phyloP scores from a whole-genome alignment of 2,329 filamentous ascomycete genomes.

The Fusarium sp. region DNA sequence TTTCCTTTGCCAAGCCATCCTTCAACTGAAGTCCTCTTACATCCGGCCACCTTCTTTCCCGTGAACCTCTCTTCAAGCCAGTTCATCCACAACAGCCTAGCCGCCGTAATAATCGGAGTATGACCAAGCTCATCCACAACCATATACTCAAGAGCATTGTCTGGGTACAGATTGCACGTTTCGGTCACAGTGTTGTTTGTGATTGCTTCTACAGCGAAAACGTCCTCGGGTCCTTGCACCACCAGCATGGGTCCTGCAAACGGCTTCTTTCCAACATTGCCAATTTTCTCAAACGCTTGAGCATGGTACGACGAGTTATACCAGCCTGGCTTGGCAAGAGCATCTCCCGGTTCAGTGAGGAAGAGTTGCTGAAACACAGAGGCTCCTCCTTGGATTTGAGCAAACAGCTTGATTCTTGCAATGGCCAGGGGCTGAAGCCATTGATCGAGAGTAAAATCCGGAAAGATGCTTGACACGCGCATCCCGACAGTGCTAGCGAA shows the following conservation, averaged over 20 bases:
- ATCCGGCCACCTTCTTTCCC: neutral
- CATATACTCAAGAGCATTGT: neutral
- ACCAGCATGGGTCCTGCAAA: conserved; percentile 4
- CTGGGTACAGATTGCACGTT: rapidly evolving
- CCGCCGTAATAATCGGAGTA: neutral
- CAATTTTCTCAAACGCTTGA: conserved; percentile 9
- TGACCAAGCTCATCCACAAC: conserved; percentile 1
- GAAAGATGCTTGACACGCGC: conserved; percentile 11
- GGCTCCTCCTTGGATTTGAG: conserved; percentile 10
- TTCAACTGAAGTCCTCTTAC: neutral
- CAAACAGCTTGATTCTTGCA: conserved; percentile 3
- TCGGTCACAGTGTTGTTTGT: neutral
- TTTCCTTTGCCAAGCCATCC: conserved; percentile 9
- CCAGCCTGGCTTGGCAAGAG: neutral
- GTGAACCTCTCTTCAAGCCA: conserved; percentile 5
- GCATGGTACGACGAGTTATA: conserved; percentile 13
- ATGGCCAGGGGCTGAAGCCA: conserved; percentile 31
- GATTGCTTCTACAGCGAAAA: neutral
- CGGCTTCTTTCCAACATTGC: neutral
- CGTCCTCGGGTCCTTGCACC: neutral
- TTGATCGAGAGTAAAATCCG: conserved; percentile 16
- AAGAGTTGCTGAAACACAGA: conserved; percentile 4
- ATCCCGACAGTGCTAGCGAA: conserved; percentile 1
- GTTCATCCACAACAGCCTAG: neutral
- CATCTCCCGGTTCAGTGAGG: neutral